These are phyloP conservation scores for Pichia insulana DNA, from an alignment of 805 yeast species.

Conservation along the genomic window DNA sequence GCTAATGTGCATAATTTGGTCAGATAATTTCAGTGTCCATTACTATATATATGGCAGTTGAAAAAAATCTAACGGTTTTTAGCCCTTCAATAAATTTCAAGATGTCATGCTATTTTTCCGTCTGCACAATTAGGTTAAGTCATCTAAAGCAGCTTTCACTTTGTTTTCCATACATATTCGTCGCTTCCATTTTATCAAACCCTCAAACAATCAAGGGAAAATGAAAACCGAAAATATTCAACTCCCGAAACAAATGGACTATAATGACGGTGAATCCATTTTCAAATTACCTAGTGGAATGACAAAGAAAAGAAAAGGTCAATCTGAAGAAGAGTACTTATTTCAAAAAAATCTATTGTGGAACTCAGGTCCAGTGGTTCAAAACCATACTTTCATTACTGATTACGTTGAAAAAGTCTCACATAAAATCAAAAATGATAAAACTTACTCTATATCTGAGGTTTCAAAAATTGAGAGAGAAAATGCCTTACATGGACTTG, in stretches of 20 bases:
- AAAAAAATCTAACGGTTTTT: no score
- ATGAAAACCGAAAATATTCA: conserved; percentile 7
- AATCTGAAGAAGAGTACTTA: conserved; percentile 53
- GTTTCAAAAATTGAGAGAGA: conserved; percentile 47
- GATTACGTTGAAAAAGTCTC: conserved; percentile 18
- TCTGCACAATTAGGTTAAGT: no score
- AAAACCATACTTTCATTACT: conserved; percentile 2
- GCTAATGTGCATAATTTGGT: no score
- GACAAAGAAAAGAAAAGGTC: conserved; percentile 53
- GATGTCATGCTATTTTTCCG: no score
- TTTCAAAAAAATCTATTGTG: conserved; percentile 44
- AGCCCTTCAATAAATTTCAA: no score
- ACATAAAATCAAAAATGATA: not conserved
- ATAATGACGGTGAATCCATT: conserved; percentile 33
- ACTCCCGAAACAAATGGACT: conserved; percentile 11
- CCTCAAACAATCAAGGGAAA: not conserved
- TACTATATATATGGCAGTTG: no score
- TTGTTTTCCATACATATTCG: not conserved
- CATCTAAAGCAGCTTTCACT: no score
- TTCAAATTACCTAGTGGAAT: conserved; percentile 41
- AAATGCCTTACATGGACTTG: conserved; percentile 49
- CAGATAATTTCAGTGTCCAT: no score
- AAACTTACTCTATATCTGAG: conserved; percentile 18
- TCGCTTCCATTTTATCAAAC: not conserved
- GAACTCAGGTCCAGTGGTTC: conserved; percentile 43